phyloP scores from a whole-genome alignment of 2,329 filamentous ascomycete species.

The Cladosporium sp. region DNA sequence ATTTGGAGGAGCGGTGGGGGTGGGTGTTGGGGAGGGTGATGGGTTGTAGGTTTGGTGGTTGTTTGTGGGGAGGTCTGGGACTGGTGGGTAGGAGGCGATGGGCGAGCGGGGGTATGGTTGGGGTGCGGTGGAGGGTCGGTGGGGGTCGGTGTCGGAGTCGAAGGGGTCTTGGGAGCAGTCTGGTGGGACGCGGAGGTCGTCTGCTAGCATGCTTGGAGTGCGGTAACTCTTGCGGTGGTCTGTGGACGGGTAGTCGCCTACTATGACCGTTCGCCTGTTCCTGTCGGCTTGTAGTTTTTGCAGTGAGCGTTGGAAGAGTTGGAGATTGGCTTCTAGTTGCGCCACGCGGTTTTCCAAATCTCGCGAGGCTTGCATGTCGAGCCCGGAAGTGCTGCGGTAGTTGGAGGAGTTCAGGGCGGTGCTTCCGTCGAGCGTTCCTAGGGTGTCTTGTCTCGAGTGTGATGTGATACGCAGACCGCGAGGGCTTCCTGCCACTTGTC shows the following conservation, averaged over 20 bases:
- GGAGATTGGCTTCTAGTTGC: constrained; percentile 30
- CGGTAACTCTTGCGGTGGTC: constrained; percentile 14
- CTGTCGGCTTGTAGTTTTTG: constrained; percentile 28
- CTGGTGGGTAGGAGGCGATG: constrained; percentile 4
- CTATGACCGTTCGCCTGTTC: constrained; percentile 28
- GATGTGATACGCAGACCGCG: background rate
- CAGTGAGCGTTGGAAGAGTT: constrained; percentile 30
- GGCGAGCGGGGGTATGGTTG: constrained; percentile 7
- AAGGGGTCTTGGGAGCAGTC: constrained; percentile 18
- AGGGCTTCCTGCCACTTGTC: background rate
- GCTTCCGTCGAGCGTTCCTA: constrained; percentile 10
- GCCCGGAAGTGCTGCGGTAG: constrained; percentile 11
- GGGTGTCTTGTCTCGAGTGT: constrained; percentile 5
- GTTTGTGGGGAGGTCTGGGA: constrained; percentile 6
- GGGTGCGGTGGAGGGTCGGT: constrained; percentile 22
- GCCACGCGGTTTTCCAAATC: constrained; percentile 34
- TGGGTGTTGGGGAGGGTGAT: background rate
- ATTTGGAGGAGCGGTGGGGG: background rate
- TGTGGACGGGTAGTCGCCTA: constrained; percentile 18
- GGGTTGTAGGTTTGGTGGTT: background rate
- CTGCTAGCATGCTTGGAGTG: constrained; percentile 32
- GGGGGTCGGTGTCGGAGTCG: constrained; percentile 19
- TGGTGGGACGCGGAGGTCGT: constrained; percentile 22
- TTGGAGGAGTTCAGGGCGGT: constrained; percentile 3
- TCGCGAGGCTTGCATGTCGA: constrained; percentile 17